Percentiles rank a stretch among this genome's conserved stretches.
Conservation (phyloP, 2,329 filamentous ascomycete genomes). For the Talaromyces piceae region DNA sequence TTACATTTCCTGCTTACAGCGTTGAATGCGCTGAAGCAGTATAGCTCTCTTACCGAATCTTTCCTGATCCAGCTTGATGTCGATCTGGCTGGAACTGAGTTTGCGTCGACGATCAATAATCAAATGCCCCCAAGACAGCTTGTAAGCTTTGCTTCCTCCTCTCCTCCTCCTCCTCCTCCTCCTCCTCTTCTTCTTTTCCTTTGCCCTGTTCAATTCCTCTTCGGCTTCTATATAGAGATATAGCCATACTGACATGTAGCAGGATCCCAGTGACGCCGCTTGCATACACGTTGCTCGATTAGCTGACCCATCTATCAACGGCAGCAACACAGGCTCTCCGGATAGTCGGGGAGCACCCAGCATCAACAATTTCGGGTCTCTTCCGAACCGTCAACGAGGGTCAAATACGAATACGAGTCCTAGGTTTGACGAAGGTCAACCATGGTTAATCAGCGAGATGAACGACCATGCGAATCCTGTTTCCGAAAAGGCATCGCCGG, state of each 20-base stretch:
- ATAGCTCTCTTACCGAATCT: constrained; percentile 87
- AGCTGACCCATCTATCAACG: not conserved
- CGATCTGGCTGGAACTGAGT: constrained; percentile 61
- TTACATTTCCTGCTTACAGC: constrained; percentile 85
- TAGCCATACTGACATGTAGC: not conserved
- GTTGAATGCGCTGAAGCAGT: constrained; percentile 80
- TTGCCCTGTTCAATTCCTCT: too few relatives aligned
- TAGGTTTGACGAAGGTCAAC: constrained; percentile 4
- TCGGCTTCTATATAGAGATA: not conserved
- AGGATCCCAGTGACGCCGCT: not conserved
- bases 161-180: too few relatives aligned
- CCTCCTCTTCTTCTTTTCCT: too few relatives aligned
- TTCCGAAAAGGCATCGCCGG: constrained; percentile 30
- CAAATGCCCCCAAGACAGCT: constrained; percentile 9
- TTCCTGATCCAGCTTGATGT: constrained; percentile 91
- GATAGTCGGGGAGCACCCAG: constrained; percentile 3
- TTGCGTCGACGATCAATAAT: constrained; percentile 16
- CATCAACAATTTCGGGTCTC: constrained; percentile 12
- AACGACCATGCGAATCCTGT: constrained; percentile 24
- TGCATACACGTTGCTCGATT: not conserved
- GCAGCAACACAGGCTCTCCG: constrained; percentile 1
- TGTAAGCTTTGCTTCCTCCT: constrained; percentile 4
- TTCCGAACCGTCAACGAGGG: constrained; percentile 16
- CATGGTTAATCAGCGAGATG: constrained; percentile 22
- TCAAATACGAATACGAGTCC: constrained; percentile 6